Evolutionary conservation across 2,329 filamentous ascomycete species (phyloP), one percentile per base, ranked within the genome.

Genomic region (Neophaeococcomyces aloes): DNA sequence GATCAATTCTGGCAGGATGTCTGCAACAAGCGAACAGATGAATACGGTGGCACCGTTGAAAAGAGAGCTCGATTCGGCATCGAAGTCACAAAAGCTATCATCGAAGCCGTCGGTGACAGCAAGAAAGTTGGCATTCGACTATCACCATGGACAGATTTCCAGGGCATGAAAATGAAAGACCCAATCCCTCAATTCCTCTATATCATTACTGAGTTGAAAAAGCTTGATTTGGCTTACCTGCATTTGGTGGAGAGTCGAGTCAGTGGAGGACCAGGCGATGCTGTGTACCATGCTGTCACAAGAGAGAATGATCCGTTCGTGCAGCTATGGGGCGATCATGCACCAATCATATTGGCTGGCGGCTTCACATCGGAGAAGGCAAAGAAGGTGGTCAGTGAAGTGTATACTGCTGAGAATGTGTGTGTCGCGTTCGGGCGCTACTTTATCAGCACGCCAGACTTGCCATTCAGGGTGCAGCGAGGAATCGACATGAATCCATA

Each of bases 131-230:
- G 58, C 2, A 65, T 72, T 14, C 66, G 70, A 1, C 55, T 76
- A n/a, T 68, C 65, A n/a, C 63, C 53, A n/a, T 75, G 43, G 46
- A 59, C 55, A 39, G 50, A 50, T 2, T 65, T 63, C 54, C 59
- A 65, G 52, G 62, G 50, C 6, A 65, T 83, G 78, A 62, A 64
- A 25, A 81, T 82, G 75, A 51, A 59, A 0, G 68, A 84, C 34
- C 78, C 79, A 0, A 55, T 75, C 7, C 74, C 78, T 0, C 78
- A 84, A 48, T 85, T 83, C 55, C 64, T 63, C 0, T 66, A 83
- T 53, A 56, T 82, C 6, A 66, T 77, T 32, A 53, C 61, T 25
- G 66, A 71, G 32, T 61, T 78, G 8, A 71, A 68, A 42, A 59
- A 64, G 19, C 57, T 79, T 1, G 21, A 19, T 2, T 61, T 84